Conservation (phyloP, 257 asterid genomes). For the Nemophila menziesii region DNA sequence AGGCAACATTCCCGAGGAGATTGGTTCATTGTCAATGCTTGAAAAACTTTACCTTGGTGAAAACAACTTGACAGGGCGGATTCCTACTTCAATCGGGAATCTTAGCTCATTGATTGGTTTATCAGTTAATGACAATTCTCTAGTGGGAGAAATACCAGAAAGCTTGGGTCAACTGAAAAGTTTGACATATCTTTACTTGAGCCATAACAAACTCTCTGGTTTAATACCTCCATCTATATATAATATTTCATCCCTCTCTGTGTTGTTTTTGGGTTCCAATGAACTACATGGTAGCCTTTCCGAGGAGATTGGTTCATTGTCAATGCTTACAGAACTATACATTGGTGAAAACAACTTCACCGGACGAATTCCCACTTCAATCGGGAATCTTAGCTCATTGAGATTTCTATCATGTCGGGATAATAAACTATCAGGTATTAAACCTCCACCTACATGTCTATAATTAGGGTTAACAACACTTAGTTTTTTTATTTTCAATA, state of each 20-base stretch:
- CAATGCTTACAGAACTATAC: too few relatives aligned
- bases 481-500: too few relatives aligned
- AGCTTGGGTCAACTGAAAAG: not conserved
- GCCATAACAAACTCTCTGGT: too few relatives aligned
- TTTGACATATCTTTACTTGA: too few relatives aligned
- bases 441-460: too few relatives aligned
- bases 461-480: too few relatives aligned
- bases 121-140: too few relatives aligned
- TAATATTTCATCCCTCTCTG: not conserved
- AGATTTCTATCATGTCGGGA: not conserved
- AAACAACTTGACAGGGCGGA: too few relatives aligned
- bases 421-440: not conserved
- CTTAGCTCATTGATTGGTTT: too few relatives aligned
- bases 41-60: not conserved
- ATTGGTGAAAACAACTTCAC: conserved; percentile 3
- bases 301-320: not conserved
- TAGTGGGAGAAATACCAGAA: too few relatives aligned
- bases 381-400: conserved; percentile 10
- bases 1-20: too few relatives aligned
- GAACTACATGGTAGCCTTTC: not conserved
- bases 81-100: too few relatives aligned
- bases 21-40: not conserved
- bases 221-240: not conserved
- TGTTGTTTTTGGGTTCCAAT: not conserved
- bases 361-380: conserved; percentile 8